These are phyloP conservation scores for Pleomassaria siparia DNA, from an alignment of 2,329 filamentous ascomycete species.

Conservation along the genomic window DNA sequence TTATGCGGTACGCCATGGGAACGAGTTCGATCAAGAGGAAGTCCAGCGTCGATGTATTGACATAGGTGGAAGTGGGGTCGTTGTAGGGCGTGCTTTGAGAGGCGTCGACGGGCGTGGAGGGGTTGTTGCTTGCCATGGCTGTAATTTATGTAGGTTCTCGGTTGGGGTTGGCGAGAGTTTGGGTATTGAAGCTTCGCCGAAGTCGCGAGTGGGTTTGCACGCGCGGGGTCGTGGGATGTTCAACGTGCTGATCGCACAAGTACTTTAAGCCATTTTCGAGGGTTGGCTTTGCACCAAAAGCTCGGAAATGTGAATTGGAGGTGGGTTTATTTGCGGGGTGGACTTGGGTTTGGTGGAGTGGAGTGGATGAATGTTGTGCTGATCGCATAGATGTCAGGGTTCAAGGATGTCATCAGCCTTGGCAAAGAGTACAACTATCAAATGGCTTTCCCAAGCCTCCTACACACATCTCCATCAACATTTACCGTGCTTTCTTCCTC, in stretches of 20 bases:
- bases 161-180: background rate
- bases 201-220: too few species aligned
- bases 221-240: too few species aligned
- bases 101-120: constrained; percentile 5
- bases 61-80: constrained; percentile 74
- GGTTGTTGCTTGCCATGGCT: constrained; percentile 1
- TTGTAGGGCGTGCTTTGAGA: constrained; percentile 59
- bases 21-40: constrained; percentile 96
- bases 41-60: constrained; percentile 85
- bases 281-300: too few species aligned
- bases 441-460: too few species aligned
- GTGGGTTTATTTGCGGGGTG: background rate
- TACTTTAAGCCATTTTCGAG: too few species aligned
- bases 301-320: too few species aligned
- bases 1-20: constrained; percentile 85
- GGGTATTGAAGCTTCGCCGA: background rate
- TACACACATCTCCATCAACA: too few species aligned
- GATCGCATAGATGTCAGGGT: background rate
- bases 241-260: too few species aligned
- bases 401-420: background rate
- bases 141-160: background rate
- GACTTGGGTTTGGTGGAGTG: background rate
- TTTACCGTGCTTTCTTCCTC: too few species aligned
- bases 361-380: background rate
- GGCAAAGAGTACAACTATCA: too few species aligned